Conservation (phyloP, 768 basidiomycete species). For the Gloeophyllum trabeum region DNA sequence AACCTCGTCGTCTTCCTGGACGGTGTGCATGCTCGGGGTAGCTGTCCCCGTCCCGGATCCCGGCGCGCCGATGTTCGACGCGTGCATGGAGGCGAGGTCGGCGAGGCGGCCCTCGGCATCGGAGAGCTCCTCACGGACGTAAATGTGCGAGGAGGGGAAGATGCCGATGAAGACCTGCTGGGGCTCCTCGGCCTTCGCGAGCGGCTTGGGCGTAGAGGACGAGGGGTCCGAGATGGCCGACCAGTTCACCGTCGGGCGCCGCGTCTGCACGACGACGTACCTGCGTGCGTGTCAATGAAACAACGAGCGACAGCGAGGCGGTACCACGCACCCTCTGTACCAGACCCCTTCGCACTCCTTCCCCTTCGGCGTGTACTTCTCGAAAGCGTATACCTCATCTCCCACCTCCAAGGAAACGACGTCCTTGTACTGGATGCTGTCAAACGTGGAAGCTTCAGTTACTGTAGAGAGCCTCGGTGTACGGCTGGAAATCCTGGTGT, state of each 20-base stretch:
- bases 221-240: slow-evolving; percentile 47
- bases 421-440: slow-evolving; percentile 54
- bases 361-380: slow-evolving; percentile 66
- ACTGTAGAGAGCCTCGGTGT: slow-evolving; percentile 50
- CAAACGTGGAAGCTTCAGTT: slow-evolving; percentile 49
- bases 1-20: slow-evolving; percentile 61
- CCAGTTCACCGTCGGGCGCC: slow-evolving; percentile 64
- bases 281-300: slow-evolving; percentile 27
- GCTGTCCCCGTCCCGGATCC: slow-evolving; percentile 15
- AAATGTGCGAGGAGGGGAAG: slow-evolving; percentile 84
- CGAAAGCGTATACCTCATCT: slow-evolving; percentile 95
- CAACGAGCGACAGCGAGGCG: background rate
- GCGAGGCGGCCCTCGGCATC: slow-evolving; percentile 83
- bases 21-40: slow-evolving; percentile 33
- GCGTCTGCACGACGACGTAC: slow-evolving; percentile 78
- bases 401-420: slow-evolving; percentile 87
- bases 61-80: slow-evolving; percentile 19
- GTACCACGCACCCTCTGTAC: slow-evolving; percentile 80
- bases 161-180: slow-evolving; percentile 92
- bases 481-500: slow-evolving; percentile 51
- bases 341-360: slow-evolving; percentile 75
- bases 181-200: slow-evolving; percentile 57
- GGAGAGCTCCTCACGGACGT: slow-evolving; percentile 74
- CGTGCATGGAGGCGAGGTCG: slow-evolving; percentile 52
- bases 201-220: slow-evolving; percentile 28